phyloP scores from a whole-genome alignment of 2,329 filamentous ascomycete species.

The Colletotrichum tanaceti region DNA sequence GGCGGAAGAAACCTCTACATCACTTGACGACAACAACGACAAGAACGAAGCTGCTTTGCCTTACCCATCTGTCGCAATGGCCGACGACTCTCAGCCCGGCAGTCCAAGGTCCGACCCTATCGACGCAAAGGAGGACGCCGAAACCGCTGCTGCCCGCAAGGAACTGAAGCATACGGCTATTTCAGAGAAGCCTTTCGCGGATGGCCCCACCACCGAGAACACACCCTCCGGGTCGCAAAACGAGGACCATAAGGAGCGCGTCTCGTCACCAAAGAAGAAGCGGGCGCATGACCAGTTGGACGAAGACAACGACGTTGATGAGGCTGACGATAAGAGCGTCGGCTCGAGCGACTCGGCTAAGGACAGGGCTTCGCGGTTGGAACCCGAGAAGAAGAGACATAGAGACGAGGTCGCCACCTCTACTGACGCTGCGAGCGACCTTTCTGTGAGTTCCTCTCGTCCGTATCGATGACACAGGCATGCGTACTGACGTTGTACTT shows the following conservation, averaged over 20 bases:
- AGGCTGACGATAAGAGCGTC: conserved; percentile 57
- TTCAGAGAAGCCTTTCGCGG: conserved; percentile 60
- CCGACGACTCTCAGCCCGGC: conserved; percentile 56
- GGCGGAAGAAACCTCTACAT: conserved; percentile 18
- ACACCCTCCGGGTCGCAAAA: conserved; percentile 46
- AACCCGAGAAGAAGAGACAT: conserved; percentile 74
- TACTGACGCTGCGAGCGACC: conserved; percentile 9
- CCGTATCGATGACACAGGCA: background rate
- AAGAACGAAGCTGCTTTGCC: background rate
- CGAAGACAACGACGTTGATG: conserved; percentile 55
- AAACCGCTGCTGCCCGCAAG: conserved; percentile 71
- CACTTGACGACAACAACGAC: conserved; percentile 18
- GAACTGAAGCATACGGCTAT: conserved; percentile 74
- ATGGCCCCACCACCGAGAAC: conserved; percentile 44
- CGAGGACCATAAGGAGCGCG: conserved; percentile 60
- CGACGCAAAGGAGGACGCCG: conserved; percentile 67
- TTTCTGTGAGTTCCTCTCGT: conserved; percentile 14
- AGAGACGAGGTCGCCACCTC: conserved; percentile 62
- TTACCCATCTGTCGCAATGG: conserved; percentile 51
- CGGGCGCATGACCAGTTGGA: conserved; percentile 70
- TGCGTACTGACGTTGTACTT: conserved; percentile 13
- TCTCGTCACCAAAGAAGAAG: conserved; percentile 73
- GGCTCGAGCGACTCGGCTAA: conserved; percentile 59
- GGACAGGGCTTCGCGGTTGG: conserved; percentile 58
- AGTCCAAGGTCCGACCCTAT: conserved; percentile 54